A percentile compares a stretch with the other conserved stretches of the same genome.
Evolutionary conservation across 805 yeast species (phyloP).

Genomic region (Starmerella apicola): DNA sequence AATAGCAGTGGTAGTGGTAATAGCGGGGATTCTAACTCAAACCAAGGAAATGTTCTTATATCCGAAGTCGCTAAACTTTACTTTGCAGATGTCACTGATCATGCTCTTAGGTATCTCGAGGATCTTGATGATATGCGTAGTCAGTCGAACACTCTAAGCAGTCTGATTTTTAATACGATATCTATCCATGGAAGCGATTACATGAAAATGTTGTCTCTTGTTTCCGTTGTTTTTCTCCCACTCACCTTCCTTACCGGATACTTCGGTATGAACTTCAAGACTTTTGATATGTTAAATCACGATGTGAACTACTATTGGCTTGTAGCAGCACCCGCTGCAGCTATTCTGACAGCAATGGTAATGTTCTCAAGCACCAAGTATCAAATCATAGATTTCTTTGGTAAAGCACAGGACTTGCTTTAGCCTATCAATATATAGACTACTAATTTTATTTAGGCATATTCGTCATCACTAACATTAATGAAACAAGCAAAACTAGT

Average conservation of each 20-base stretch:
- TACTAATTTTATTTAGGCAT: no score
- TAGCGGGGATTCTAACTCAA: background rate
- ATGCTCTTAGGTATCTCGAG: slow-evolving; percentile 38
- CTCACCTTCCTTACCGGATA: slow-evolving; percentile 50
- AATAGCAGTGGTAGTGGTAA: background rate
- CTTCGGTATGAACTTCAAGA: slow-evolving; percentile 43
- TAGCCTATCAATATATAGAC: no score
- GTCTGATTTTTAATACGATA: slow-evolving; percentile 44
- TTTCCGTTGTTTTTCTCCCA: slow-evolving; percentile 48
- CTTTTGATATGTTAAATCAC: slow-evolving; percentile 32
- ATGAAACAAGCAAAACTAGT: no score
- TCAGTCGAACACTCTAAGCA: slow-evolving; percentile 39
- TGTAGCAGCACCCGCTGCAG: slow-evolving; percentile 32
- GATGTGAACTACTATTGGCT: slow-evolving; percentile 38
- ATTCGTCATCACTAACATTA: no score
- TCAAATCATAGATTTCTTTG: slow-evolving; percentile 6
- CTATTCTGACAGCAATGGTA: slow-evolving; percentile 22
- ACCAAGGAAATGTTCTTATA: slow-evolving; percentile 21
- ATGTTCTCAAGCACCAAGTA: slow-evolving; percentile 19
- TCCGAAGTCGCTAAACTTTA: slow-evolving; percentile 37
- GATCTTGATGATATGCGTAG: slow-evolving; percentile 44
- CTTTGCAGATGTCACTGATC: slow-evolving; percentile 46
- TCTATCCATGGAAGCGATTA: slow-evolving; percentile 44
- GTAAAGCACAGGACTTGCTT: no score
- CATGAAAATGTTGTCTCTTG: slow-evolving; percentile 41